Evolutionary conservation across 352 stramenopile genomes (phyloP), one percentile per base, ranked within the genome.

Genomic region (Pythium rhizo-oryzae): DNA sequence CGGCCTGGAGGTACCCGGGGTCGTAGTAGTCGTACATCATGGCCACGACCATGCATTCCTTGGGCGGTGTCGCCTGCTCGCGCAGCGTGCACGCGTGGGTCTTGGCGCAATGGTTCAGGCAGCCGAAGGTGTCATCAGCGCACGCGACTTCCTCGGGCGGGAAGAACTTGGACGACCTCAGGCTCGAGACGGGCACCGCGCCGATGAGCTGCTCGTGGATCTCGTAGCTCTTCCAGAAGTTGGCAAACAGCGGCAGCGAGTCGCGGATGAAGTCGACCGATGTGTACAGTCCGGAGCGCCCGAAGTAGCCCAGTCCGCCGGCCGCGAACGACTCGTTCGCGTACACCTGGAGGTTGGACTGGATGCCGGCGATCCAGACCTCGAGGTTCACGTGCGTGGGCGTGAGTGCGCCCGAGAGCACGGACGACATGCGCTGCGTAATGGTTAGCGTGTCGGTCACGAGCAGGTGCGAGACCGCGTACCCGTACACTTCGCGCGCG

Each of bases 321-420:
- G 61, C 72, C 0, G 52, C 35, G 41, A 79, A 86, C 16, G 72
- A 80, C 19, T 87, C 80, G 64, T 91, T 89, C 12, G 74, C 66
- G 61, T 87, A 89, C 24, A 83, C 59, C 15, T 58, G 59, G 11
- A 90, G 58, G 8, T 25, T 47, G 4, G 57, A 54, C 30, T 87
- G 71, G 1, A 76, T 81, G 8, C 71, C 78, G 0, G 75, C 67
- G 0, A 74, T 62, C 82, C 82, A 90, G 4, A 87, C 77, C 21
- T 91, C 85, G 28, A 80, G 41, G 35, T 91, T 92, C 4, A 85
- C 1, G 47, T 93, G 83, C 4, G 75, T 83, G 24, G 82, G 85
- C 0, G 74, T 87, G 30, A 78, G 87, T 0, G 71, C n/a, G 11
- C 81, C 81, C 0, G 69, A 60, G 8, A 50, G 57, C 0, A 63